These are phyloP conservation scores for Fragilaria radians DNA, from an alignment of 108 stramenopile genomes.

Conservation along the genomic window DNA sequence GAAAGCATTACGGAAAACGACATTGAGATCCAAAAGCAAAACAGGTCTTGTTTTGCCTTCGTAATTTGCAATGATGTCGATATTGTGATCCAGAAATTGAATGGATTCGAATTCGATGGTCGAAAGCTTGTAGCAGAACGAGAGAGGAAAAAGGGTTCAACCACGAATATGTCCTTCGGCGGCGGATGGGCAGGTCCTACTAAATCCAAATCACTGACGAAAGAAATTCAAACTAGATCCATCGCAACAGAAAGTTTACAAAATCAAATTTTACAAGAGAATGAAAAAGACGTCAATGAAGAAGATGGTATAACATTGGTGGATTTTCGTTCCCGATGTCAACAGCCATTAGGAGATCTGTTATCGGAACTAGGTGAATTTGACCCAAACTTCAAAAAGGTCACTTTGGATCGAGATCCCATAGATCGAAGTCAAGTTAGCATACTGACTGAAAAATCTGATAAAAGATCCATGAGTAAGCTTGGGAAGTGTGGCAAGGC, in stretches of 20 bases:
- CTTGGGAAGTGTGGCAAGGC: slow-evolving; percentile 60
- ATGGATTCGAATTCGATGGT: neutral
- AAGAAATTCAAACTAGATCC: neutral
- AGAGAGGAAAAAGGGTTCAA: neutral
- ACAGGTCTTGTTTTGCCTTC: neutral
- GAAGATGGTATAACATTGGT: neutral
- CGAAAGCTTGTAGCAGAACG: slow-evolving; percentile 2
- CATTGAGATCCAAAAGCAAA: neutral
- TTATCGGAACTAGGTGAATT: slow-evolving; percentile 66
- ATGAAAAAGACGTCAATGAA: neutral
- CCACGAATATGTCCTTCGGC: neutral
- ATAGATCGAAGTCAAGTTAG: neutral
- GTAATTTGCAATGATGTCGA: neutral
- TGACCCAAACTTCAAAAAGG: slow-evolving; percentile 61
- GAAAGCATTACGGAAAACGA: slow-evolving; percentile 4
- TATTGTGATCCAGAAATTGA: neutral
- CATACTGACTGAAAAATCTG: neutral
- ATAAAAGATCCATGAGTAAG: slow-evolving; percentile 18
- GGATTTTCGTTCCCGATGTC: slow-evolving; percentile 8
- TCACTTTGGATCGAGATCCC: neutral
- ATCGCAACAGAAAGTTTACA: neutral
- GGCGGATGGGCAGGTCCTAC: neutral
- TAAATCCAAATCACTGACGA: neutral
- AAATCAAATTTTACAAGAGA: neutral
- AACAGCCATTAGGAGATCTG: slow-evolving; percentile 36